phyloP scores from a whole-genome alignment of 768 basidiomycete species.

The Lactarius pseudohatsudake region DNA sequence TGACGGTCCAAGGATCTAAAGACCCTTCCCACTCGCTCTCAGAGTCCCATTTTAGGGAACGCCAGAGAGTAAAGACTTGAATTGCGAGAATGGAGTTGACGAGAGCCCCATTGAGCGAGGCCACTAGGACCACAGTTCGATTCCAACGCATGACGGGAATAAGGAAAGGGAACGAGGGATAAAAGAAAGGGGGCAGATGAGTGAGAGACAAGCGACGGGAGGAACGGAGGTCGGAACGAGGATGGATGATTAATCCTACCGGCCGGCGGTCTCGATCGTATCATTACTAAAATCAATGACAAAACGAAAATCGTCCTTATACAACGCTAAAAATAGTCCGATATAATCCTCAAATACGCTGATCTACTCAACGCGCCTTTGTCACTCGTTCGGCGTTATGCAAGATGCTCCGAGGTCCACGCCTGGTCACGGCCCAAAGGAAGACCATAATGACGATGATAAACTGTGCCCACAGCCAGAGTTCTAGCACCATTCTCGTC shows the following conservation, averaged over 20 bases:
- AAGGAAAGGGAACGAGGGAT: background rate
- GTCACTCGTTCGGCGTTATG: slow-evolving; percentile 41
- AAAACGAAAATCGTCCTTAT: background rate
- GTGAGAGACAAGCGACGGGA: background rate
- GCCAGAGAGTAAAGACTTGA: slow-evolving; percentile 46
- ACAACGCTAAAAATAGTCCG: background rate
- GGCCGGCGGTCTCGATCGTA: no score
- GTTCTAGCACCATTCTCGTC: slow-evolving; percentile 56
- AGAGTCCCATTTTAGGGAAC: slow-evolving; percentile 46
- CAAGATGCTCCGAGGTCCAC: slow-evolving; percentile 70
- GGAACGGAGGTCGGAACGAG: background rate
- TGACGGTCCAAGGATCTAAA: slow-evolving; percentile 41
- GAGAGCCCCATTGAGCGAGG: slow-evolving; percentile 42
- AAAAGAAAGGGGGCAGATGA: background rate
- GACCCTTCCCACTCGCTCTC: slow-evolving; percentile 53
- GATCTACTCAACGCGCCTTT: slow-evolving; percentile 8
- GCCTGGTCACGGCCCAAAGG: slow-evolving; percentile 75
- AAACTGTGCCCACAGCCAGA: slow-evolving; percentile 88
- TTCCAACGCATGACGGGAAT: slow-evolving; percentile 27
- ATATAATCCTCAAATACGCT: background rate
- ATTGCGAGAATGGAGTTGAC: slow-evolving; percentile 43
- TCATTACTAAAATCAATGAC: background rate
- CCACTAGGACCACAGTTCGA: slow-evolving; percentile 41
- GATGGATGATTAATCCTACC: background rate
- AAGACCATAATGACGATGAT: slow-evolving; percentile 71